Percentiles rank a stretch among this genome's conserved stretches.
Evolutionary conservation across 495 filamentous ascomycete genomes (phyloP).

Genomic region (Podospora didyma): DNA sequence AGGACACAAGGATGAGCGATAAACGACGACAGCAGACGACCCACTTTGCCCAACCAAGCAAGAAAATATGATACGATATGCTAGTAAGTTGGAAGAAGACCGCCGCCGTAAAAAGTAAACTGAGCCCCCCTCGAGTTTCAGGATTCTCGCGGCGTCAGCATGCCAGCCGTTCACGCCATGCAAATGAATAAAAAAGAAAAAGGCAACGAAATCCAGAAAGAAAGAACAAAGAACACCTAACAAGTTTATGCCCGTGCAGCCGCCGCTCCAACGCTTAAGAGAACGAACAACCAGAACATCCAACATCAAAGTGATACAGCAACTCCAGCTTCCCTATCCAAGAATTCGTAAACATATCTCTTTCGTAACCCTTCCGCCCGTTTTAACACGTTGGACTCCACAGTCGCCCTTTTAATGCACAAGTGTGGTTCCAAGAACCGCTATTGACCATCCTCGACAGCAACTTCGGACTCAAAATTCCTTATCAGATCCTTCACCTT

Average conservation of each 20-base stretch:
- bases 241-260: not conserved
- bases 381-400: not conserved
- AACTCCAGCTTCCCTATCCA: not conserved
- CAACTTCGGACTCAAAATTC: slow-evolving; percentile 10
- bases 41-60: too few relatives aligned
- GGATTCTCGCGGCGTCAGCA: too few relatives aligned
- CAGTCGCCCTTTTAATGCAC: not conserved
- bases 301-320: not conserved
- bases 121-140: not conserved
- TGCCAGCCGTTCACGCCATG: not conserved
- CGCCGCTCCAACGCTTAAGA: not conserved
- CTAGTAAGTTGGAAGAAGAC: not conserved
- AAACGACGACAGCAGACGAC: too few relatives aligned
- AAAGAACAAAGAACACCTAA: not conserved
- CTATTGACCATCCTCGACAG: not conserved
- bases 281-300: not conserved
- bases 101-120: not conserved
- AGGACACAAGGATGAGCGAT: too few relatives aligned
- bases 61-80: too few relatives aligned
- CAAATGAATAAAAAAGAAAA: slow-evolving; percentile 1
- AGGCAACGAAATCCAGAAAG: too few relatives aligned
- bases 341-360: not conserved
- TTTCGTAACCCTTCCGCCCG: too few relatives aligned
- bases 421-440: not conserved
- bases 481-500: slow-evolving; percentile 16